Evolutionary conservation across 257 asterid genomes (phyloP), one percentile per base, ranked within the genome.

Genomic region (Catharanthus roseus): DNA sequence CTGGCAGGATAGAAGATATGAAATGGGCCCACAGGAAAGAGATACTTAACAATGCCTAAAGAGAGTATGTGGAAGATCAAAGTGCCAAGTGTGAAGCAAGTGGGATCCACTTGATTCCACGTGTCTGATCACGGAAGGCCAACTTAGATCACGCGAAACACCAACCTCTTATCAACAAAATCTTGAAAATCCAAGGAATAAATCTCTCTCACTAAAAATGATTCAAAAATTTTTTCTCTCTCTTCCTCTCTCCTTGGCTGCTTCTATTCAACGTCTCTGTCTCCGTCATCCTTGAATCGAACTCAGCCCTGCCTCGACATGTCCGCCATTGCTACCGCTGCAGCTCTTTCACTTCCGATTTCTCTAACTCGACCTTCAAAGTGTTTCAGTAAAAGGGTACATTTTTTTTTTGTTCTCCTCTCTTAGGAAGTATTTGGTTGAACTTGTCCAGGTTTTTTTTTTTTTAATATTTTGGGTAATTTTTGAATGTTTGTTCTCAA

Each of bases 291-390:
- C 56, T 45, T 70, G 78, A 67, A 54, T 53, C 44, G 13, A 49
- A 53, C 15, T n/a, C n/a, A n/a, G n/a, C 49, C 5, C 39, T 8
- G 69, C 15, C 49, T 51, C 29, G 82, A 82, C 86, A 93, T 93
- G 98, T 78, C 89, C 88, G 81, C 97, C 84, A 85, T 88, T 83
- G 96, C 98, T 51, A 80, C 96, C 6, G 93, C 96, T 75, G 84
- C 92, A 55, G 92, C 92, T 70, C 96, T 93, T 7, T 75, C 89
- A 26, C 89, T 93, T 42, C 97, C 98, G 1, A 78, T 88, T 74
- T 81, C 97, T 36, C 70, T 75, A 11, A 69, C 78, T 38, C 86
- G 87, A 28, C 86, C 96, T 21, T 64, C 85, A 11, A 89, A 86
- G 82, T 78, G 77, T 64, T 49, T 23, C 84, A 64, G 28, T 73